Percentiles rank a stretch among this genome's conserved stretches.
Evolutionary conservation across 2,329 filamentous ascomycete genomes (phyloP).

Genomic region (Graphiopsis chlorocephala): DNA sequence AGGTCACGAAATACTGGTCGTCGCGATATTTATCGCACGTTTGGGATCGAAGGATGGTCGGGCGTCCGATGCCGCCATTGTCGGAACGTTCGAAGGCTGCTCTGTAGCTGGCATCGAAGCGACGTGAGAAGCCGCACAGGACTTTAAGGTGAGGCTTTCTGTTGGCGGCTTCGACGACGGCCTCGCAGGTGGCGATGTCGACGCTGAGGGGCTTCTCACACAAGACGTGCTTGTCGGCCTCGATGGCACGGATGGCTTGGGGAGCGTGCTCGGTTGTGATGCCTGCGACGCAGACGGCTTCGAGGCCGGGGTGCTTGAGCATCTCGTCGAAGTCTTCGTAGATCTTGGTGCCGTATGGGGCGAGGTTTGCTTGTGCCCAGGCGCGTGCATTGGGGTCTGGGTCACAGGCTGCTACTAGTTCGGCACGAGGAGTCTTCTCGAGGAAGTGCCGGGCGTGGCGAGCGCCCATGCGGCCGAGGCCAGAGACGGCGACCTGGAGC

Average conservation of each 20-base stretch:
- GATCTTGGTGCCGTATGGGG: slow-evolving; percentile 51
- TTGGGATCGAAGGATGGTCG: slow-evolving; percentile 43
- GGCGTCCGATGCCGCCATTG: slow-evolving; percentile 38
- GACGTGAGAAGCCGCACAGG: slow-evolving; percentile 46
- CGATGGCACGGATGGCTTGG: slow-evolving; percentile 56
- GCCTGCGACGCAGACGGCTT: slow-evolving; percentile 55
- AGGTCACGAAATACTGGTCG: slow-evolving; percentile 43
- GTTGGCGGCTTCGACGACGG: slow-evolving; percentile 36
- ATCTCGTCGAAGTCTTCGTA: slow-evolving; percentile 56
- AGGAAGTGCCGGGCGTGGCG: slow-evolving; percentile 48
- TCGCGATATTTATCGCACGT: slow-evolving; percentile 41
- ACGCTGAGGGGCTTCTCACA: slow-evolving; percentile 52
- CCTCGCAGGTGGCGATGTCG: slow-evolving; percentile 21
- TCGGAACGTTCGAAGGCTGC: slow-evolving; percentile 36
- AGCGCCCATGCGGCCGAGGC: slow-evolving; percentile 51
- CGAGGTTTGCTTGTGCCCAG: slow-evolving; percentile 52
- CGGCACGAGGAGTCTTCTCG: slow-evolving; percentile 44
- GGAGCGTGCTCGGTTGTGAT: slow-evolving; percentile 57
- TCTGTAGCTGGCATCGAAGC: slow-evolving; percentile 46
- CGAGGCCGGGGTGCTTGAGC: slow-evolving; percentile 53
- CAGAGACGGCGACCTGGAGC: slow-evolving; percentile 46
- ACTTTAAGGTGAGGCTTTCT: slow-evolving; percentile 40
- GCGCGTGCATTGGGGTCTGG: slow-evolving; percentile 41
- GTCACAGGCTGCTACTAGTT: slow-evolving; percentile 48
- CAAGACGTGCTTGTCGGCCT: slow-evolving; percentile 53